Evolutionary conservation across 202 grass and related monocot genomes (phyloP).

Genomic region (Bolboschoenoplectus hybrid): DNA sequence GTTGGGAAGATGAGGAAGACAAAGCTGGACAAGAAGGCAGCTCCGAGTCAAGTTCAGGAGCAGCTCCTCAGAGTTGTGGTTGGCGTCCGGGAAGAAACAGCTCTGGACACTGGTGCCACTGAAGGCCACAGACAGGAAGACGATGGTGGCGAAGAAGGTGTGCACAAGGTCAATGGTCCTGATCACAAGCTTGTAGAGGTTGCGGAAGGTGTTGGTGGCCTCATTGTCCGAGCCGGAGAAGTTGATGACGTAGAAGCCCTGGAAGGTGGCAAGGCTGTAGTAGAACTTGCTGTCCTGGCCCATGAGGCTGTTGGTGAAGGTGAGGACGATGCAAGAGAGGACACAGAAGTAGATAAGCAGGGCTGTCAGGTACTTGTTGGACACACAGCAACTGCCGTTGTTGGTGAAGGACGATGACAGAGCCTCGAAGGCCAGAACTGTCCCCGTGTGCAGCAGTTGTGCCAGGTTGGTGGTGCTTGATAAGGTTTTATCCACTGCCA

Average conservation of each 20-base stretch:
- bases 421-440: slow-evolving; percentile 60
- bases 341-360: slow-evolving; percentile 47
- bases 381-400: slow-evolving; percentile 45
- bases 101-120: slow-evolving; percentile 39
- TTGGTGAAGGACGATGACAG: slow-evolving; percentile 58
- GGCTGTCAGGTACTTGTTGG: slow-evolving; percentile 45
- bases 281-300: slow-evolving; percentile 55
- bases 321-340: slow-evolving; percentile 48
- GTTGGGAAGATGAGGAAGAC: slow-evolving; percentile 58
- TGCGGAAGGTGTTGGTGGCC: slow-evolving; percentile 25
- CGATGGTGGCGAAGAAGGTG: slow-evolving; percentile 41
- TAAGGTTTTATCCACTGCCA: slow-evolving; percentile 40
- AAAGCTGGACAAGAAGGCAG: slow-evolving; percentile 43
- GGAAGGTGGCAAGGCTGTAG: slow-evolving; percentile 54
- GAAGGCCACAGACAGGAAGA: slow-evolving; percentile 53
- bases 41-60: slow-evolving; percentile 44
- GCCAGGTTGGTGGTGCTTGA: slow-evolving; percentile 55
- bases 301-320: slow-evolving; percentile 74
- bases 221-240: slow-evolving; percentile 45
- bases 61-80: slow-evolving; percentile 34
- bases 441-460: slow-evolving; percentile 64
- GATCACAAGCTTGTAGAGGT: slow-evolving; percentile 44
- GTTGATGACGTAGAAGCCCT: slow-evolving; percentile 48
- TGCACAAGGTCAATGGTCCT: slow-evolving; percentile 51
- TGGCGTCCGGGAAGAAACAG: slow-evolving; percentile 49